Evolutionary conservation across 805 yeast genomes (phyloP).

Genomic region (Candida stauntonica): DNA sequence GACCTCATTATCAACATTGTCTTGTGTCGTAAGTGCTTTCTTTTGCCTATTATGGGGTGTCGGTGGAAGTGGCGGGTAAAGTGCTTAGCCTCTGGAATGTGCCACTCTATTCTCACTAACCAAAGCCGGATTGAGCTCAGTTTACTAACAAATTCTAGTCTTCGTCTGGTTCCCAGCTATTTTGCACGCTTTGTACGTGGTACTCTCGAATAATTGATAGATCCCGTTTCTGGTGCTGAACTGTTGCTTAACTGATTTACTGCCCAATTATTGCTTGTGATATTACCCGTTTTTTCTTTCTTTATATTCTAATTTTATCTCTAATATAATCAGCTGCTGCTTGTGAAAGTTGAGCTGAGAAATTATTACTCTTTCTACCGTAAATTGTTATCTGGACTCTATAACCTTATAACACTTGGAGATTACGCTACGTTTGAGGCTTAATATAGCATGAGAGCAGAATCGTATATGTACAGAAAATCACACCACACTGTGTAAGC

Average conservation of each 20-base stretch:
- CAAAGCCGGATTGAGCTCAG: not conserved
- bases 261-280: too few relatives aligned
- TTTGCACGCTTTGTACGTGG: constrained; percentile 69
- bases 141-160: constrained; percentile 23
- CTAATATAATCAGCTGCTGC: not conserved
- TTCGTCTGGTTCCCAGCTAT: constrained; percentile 78
- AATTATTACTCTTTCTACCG: too few relatives aligned
- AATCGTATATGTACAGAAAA: too few relatives aligned
- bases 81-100: not conserved
- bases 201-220: constrained; percentile 20
- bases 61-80: not conserved
- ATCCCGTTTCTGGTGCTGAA: not conserved
- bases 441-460: too few relatives aligned
- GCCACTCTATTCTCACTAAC: not conserved
- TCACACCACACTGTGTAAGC: too few relatives aligned
- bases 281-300: not conserved
- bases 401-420: too few relatives aligned
- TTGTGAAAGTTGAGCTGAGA: too few relatives aligned
- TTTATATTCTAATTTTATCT: not conserved
- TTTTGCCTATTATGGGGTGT: too few relatives aligned
- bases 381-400: too few relatives aligned
- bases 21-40: constrained; percentile 39
- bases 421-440: too few relatives aligned
- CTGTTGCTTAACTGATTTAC: not conserved
- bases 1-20: constrained; percentile 62